phyloP scores from a whole-genome alignment of 2,329 filamentous ascomycete genomes.

The Atkinsonella hypoxylon region DNA sequence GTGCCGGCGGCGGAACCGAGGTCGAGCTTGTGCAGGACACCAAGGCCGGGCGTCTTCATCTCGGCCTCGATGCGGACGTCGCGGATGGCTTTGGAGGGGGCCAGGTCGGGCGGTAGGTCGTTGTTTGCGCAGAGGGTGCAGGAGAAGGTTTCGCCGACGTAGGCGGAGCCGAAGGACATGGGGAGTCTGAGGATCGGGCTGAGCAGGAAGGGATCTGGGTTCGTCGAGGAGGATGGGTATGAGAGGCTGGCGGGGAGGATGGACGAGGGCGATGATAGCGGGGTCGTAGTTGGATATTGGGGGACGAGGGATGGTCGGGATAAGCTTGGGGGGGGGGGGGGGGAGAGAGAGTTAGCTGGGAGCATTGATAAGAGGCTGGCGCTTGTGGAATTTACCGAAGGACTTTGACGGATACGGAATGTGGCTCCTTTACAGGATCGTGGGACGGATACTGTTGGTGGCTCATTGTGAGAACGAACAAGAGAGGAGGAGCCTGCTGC shows the following conservation, averaged over 20 bases:
- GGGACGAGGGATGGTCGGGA: conserved; percentile 68
- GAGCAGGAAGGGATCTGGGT: conserved; percentile 44
- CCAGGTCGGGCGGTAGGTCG: conserved; percentile 33
- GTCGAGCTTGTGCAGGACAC: conserved; percentile 48
- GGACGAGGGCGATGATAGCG: conserved; percentile 32
- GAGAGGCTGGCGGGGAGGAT: conserved; percentile 58
- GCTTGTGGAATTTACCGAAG: conserved; percentile 36
- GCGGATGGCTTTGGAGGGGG: conserved; percentile 45
- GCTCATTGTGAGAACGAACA: conserved; percentile 29
- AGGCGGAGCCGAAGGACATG: conserved; percentile 83
- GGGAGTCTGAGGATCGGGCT: conserved; percentile 68
- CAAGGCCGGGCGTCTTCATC: conserved; percentile 74
- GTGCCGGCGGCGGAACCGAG: conserved; percentile 26
- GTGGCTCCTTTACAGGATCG: conserved; percentile 57
- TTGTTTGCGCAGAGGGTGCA: conserved; percentile 97
- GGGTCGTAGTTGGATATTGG: conserved; percentile 51
- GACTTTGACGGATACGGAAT: conserved; percentile 69
- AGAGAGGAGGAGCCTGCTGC: not conserved
- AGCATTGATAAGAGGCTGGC: not conserved
- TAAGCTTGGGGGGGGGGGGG: conserved; percentile 32
- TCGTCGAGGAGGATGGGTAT: conserved; percentile 41
- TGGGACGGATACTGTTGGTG: conserved; percentile 46
- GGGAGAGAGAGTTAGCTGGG: not conserved
- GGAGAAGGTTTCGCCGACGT: conserved; percentile 88
- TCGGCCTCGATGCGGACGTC: conserved; percentile 79